These are phyloP conservation scores for Beauveria australis DNA, from an alignment of 2,329 filamentous ascomycete genomes.

Conservation along the genomic window DNA sequence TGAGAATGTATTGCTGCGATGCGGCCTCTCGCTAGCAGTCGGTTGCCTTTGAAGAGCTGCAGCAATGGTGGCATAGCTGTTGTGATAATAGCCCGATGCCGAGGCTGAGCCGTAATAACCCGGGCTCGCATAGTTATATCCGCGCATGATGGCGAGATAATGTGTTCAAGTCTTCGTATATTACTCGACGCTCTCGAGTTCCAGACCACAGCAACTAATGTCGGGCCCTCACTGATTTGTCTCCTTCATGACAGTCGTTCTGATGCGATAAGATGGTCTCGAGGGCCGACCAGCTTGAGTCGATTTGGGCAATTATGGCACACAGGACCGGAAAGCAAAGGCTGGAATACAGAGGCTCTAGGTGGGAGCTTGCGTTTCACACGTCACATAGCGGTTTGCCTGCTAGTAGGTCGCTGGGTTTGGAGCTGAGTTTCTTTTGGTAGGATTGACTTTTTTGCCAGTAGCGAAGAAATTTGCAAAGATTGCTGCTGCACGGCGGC, in stretches of 20 bases:
- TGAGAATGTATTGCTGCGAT: neutral
- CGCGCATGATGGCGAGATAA: neutral
- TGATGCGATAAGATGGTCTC: neutral
- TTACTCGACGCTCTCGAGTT: neutral
- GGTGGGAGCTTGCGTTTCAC: neutral
- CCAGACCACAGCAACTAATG: neutral
- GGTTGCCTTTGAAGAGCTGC: neutral
- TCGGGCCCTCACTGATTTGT: neutral
- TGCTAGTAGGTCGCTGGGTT: neutral
- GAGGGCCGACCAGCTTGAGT: neutral
- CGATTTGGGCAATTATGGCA: neutral
- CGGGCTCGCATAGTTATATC: conserved; percentile 10
- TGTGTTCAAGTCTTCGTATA: neutral
- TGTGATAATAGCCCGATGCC: conserved; percentile 34
- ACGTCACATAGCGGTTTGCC: neutral
- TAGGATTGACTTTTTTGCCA: neutral
- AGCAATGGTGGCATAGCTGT: neutral
- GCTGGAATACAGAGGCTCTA: neutral
- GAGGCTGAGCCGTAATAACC: conserved; percentile 63
- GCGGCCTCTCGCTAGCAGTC: neutral
- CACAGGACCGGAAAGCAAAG: neutral
- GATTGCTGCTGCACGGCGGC: neutral
- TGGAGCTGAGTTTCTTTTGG: neutral
- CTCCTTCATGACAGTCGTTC: neutral
- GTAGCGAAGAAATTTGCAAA: neutral